Evolutionary conservation across 495 filamentous ascomycete species (phyloP).

Genomic region (Oleoguttula mirabilis): DNA sequence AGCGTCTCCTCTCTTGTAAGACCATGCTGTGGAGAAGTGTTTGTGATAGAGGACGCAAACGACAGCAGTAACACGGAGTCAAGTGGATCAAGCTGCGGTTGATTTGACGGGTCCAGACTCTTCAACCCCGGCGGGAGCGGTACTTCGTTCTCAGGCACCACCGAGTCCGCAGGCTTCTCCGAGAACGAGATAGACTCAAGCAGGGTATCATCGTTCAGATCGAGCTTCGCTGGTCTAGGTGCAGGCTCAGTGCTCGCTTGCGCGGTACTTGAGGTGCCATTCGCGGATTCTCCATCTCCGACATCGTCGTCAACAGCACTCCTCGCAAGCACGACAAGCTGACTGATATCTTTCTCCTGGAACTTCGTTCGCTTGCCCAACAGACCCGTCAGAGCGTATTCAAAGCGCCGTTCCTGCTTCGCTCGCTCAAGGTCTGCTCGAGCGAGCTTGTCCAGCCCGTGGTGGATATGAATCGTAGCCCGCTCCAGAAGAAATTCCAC

Average conservation of each 20-base stretch:
- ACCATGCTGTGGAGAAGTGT: slow-evolving; percentile 69
- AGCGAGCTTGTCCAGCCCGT: slow-evolving; percentile 69
- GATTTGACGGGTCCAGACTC: slow-evolving; percentile 58
- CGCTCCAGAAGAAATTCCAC: slow-evolving; percentile 66
- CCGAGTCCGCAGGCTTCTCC: slow-evolving; percentile 29
- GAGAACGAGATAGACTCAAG: slow-evolving; percentile 76
- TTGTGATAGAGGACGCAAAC: slow-evolving; percentile 75
- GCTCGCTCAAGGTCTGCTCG: slow-evolving; percentile 56
- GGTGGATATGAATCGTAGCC: slow-evolving; percentile 71
- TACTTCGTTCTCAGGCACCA: slow-evolving; percentile 34
- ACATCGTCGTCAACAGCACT: slow-evolving; percentile 34
- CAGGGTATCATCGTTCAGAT: slow-evolving; percentile 85
- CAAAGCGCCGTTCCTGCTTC: slow-evolving; percentile 50
- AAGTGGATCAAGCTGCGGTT: slow-evolving; percentile 69
- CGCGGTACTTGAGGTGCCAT: slow-evolving; percentile 9
- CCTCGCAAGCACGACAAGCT: slow-evolving; percentile 82
- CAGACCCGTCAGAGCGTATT: slow-evolving; percentile 73
- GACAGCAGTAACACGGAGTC: slow-evolving; percentile 77
- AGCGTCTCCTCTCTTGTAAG: slow-evolving; percentile 85
- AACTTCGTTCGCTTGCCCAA: slow-evolving; percentile 88
- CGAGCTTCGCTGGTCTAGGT: slow-evolving; percentile 57
- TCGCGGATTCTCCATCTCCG: not conserved
- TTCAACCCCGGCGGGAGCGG: slow-evolving; percentile 48
- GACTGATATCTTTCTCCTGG: slow-evolving; percentile 77
- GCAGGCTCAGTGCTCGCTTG: slow-evolving; percentile 11